Evolutionary conservation across 192 early-diverging fungal genomes (phyloP).

Genomic region (Coemansia sp.): DNA sequence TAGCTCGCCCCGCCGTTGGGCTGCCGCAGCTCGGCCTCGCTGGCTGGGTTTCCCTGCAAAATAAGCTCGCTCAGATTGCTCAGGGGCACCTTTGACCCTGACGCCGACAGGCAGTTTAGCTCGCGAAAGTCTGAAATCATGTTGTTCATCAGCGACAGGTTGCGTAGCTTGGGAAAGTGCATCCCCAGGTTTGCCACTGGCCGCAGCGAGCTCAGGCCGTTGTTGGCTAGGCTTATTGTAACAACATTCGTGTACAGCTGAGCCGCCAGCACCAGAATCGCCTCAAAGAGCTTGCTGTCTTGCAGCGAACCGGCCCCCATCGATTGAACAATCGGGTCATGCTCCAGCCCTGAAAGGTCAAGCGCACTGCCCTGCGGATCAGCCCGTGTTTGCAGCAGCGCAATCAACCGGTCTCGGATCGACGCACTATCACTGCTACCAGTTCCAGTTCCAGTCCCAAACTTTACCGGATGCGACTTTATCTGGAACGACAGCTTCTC

Average conservation of each 20-base stretch:
- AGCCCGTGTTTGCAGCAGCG: constrained; percentile 42
- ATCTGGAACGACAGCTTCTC: constrained; percentile 45
- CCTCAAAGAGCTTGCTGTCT: constrained; percentile 47
- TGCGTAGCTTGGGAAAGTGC: constrained; percentile 39
- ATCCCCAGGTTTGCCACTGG: constrained; percentile 39
- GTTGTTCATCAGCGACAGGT: constrained; percentile 51
- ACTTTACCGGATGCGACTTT: constrained; percentile 40
- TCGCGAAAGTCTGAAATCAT: constrained; percentile 33
- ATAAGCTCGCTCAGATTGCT: constrained; percentile 35
- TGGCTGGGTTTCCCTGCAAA: constrained; percentile 35
- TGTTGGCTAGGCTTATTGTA: constrained; percentile 44
- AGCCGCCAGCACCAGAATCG: constrained; percentile 39
- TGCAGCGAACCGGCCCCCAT: constrained; percentile 41
- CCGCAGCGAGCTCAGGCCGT: constrained; percentile 38
- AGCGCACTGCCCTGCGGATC: constrained; percentile 42
- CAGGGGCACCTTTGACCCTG: constrained; percentile 42
- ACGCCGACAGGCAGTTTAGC: constrained; percentile 42
- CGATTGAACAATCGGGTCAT: constrained; percentile 37
- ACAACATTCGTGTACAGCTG: constrained; percentile 37
- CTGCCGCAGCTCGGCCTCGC: constrained; percentile 23
- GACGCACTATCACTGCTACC: constrained; percentile 22
- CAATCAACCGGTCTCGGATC: constrained; percentile 41
- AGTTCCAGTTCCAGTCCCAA: constrained; percentile 23
- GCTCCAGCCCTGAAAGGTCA: constrained; percentile 40
- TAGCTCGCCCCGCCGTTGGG: constrained; percentile 37